A percentile compares a stretch with the other conserved stretches of the same genome.
phyloP scores from a whole-genome alignment of 2,329 filamentous ascomycete genomes.

The Berkeleyomyces basicola region DNA sequence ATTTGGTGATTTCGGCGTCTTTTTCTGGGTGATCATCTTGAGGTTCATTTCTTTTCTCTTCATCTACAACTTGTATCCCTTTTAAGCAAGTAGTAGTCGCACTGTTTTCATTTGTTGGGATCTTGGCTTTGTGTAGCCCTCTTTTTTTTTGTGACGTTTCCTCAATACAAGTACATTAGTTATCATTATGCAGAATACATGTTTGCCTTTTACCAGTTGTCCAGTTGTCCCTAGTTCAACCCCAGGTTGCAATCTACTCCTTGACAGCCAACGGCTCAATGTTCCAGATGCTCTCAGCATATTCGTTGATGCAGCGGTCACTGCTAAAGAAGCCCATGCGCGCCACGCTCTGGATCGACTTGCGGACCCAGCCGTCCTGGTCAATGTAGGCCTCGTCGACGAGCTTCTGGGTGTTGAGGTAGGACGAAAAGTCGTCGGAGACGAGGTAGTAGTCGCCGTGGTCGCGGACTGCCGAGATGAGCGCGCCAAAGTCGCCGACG shows the following conservation, averaged over 20 bases:
- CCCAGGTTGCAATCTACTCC: background rate
- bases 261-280: constrained; percentile 51
- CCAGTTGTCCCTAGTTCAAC: background rate
- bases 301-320: constrained; percentile 91
- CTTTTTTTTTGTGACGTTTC: background rate
- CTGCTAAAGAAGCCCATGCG: constrained; percentile 97
- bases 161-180: background rate
- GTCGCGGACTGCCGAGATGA: constrained; percentile 71
- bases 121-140: background rate
- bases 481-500: constrained; percentile 57
- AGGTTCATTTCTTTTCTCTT: background rate
- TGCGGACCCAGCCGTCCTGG: constrained; percentile 81
- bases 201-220: background rate
- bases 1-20: constrained; percentile 1
- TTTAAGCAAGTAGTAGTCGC: background rate
- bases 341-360: constrained; percentile 74
- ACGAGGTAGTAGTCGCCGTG: constrained; percentile 97
- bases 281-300: constrained; percentile 96
- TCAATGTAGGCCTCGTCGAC: constrained; percentile 88
- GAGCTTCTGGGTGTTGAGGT: constrained; percentile 75
- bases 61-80: background rate
- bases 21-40: background rate
- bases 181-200: background rate
- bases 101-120: background rate
- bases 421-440: constrained; percentile 92